phyloP scores from a whole-genome alignment of 1,284 basidiomycete genomes.

The Ustilago esculenta region DNA sequence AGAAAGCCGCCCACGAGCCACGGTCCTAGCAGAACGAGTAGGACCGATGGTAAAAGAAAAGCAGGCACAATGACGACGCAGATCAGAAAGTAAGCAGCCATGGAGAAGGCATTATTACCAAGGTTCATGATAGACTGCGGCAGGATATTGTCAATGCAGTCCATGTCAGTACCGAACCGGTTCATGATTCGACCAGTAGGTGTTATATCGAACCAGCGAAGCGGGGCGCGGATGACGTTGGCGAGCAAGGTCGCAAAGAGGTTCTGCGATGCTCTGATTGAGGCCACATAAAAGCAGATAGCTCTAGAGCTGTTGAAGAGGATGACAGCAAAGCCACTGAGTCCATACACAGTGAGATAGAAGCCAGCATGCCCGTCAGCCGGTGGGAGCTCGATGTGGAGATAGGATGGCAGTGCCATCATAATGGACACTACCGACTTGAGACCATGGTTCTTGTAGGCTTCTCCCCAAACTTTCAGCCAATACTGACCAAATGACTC shows the following conservation, averaged over 20 bases:
- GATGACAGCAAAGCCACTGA: constrained; percentile 40
- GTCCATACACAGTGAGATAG: constrained; percentile 42
- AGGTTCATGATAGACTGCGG: constrained; percentile 53
- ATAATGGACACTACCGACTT: neutral
- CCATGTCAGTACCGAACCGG: constrained; percentile 63
- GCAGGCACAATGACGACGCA: constrained; percentile 58
- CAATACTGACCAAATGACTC: constrained; percentile 53
- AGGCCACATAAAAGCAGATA: constrained; percentile 42
- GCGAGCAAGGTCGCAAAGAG: constrained; percentile 56
- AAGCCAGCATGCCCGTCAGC: constrained; percentile 26
- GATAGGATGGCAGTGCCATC: neutral
- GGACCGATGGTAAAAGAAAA: constrained; percentile 44
- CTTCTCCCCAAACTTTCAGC: constrained; percentile 61
- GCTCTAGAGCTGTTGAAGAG: constrained; percentile 37
- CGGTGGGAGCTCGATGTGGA: constrained; percentile 22
- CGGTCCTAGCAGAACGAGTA: constrained; percentile 45
- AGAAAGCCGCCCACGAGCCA: constrained; percentile 58
- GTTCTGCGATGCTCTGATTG: constrained; percentile 41
- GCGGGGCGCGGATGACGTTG: constrained; percentile 54
- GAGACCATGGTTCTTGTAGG: constrained; percentile 19
- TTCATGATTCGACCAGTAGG: constrained; percentile 61
- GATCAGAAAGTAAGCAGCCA: constrained; percentile 53
- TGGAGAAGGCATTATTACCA: constrained; percentile 39
- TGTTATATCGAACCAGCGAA: constrained; percentile 62
- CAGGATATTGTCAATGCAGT: constrained; percentile 58